phyloP scores from a whole-genome alignment of 2,329 filamentous ascomycete genomes.

The Colletotrichum agaves region DNA sequence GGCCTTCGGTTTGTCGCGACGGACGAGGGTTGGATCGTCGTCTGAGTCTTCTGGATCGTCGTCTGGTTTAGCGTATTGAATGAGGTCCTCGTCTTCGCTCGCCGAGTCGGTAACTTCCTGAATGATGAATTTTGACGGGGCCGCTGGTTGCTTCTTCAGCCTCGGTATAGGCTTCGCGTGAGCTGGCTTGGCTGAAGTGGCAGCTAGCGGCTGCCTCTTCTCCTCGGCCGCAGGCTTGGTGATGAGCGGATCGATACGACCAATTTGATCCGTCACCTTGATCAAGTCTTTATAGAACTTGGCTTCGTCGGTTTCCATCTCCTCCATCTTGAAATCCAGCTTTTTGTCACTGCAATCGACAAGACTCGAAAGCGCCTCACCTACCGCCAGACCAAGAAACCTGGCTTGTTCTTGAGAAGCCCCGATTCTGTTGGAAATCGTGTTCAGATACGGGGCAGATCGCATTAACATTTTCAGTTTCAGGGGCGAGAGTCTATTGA shows the following conservation, averaged over 20 bases:
- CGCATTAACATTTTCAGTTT: conserved; percentile 76
- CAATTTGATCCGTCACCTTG: conserved; percentile 70
- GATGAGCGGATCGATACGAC: conserved; percentile 64
- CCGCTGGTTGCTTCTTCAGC: conserved; percentile 42
- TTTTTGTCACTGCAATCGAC: conserved; percentile 75
- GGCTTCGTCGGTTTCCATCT: conserved; percentile 78
- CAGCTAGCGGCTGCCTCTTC: conserved; percentile 25
- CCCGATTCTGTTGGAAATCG: conserved; percentile 86
- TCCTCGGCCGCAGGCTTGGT: conserved; percentile 38
- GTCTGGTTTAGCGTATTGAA: conserved; percentile 85
- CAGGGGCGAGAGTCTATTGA: conserved; percentile 73
- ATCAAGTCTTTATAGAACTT: conserved; percentile 78
- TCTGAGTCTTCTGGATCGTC: conserved; percentile 92
- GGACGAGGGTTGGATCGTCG: conserved; percentile 88
- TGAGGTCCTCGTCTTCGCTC: conserved; percentile 73
- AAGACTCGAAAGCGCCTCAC: conserved; percentile 74
- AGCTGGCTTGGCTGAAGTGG: conserved; percentile 1
- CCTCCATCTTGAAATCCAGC: conserved; percentile 87
- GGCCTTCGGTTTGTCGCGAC: conserved; percentile 82
- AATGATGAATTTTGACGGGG: conserved; percentile 61
- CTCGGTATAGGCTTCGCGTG: conserved; percentile 41
- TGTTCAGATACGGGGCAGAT: conserved; percentile 77
- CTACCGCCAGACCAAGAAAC: conserved; percentile 89
- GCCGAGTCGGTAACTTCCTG: conserved; percentile 73
- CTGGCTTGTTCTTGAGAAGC: conserved; percentile 79